Conservation (phyloP, 176 grass and related monocot species). For the Rhynchospora breviuscula region DNA sequence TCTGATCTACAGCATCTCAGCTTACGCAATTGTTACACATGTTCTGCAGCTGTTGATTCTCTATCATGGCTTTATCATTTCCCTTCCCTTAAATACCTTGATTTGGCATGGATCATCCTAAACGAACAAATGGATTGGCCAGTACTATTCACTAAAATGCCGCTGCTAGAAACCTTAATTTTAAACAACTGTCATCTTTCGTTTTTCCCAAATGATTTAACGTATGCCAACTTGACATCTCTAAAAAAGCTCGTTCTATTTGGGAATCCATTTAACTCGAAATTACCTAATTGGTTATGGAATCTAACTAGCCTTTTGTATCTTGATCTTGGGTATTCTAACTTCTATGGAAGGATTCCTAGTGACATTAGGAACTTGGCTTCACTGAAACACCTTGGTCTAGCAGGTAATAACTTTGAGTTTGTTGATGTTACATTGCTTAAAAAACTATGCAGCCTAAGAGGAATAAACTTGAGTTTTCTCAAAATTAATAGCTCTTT, state of each 20-base stretch:
- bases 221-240: neutral
- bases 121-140: neutral
- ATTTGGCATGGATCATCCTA: neutral
- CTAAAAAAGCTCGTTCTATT: neutral
- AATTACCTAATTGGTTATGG: conserved; percentile 39
- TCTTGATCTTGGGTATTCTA: neutral
- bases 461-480: neutral
- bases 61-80: neutral
- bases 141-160: neutral
- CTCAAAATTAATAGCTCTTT: neutral
- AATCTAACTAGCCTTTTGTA: conserved; percentile 12
- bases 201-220: neutral
- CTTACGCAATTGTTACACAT: too few relatives aligned
- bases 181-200: neutral
- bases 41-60: neutral
- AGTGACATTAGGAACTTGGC: neutral
- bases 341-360: neutral
- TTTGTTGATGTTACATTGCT: neutral
- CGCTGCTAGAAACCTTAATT: too few relatives aligned
- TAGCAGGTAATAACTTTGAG: neutral
- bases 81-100: neutral
- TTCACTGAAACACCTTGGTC: neutral
- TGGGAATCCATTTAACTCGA: neutral
- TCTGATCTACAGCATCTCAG: too few relatives aligned
- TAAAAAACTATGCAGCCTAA: conserved; percentile 15